phyloP scores from a whole-genome alignment of 2,329 filamentous ascomycete genomes.

The Penicillium sp. region DNA sequence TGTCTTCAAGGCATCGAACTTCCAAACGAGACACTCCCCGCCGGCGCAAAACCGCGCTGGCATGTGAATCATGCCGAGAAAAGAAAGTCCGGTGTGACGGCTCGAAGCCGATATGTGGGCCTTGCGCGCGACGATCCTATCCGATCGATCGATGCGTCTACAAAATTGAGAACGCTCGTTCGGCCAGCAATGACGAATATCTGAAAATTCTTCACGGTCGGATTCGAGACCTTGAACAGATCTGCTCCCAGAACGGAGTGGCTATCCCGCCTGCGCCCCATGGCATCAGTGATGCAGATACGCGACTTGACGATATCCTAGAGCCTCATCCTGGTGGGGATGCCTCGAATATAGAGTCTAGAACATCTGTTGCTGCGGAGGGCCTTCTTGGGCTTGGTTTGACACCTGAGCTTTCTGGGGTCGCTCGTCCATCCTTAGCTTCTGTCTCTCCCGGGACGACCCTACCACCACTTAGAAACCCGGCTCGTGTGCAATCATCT shows the following conservation, averaged over 20 bases:
- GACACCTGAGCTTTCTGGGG: not conserved
- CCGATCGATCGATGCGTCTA: constrained; percentile 40
- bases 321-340: not conserved
- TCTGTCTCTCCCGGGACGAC: not conserved
- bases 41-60: constrained; percentile 36
- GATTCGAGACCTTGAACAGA: constrained; percentile 29
- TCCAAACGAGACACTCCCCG: constrained; percentile 17
- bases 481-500: not conserved
- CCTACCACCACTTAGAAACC: not conserved
- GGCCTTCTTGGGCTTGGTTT: constrained; percentile 19
- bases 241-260: constrained; percentile 23
- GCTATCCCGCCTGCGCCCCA: constrained; percentile 11
- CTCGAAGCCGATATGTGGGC: constrained; percentile 46
- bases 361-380: constrained; percentile 20
- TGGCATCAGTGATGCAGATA: not conserved
- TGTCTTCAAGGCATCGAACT: constrained; percentile 15
- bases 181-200: constrained; percentile 38
- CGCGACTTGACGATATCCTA: not conserved
- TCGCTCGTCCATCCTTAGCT: not conserved
- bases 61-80: constrained; percentile 45
- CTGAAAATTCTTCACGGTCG: constrained; percentile 25
- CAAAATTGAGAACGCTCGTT: constrained; percentile 37
- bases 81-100: constrained; percentile 46
- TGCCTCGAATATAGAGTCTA: constrained; percentile 12
- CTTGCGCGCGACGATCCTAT: constrained; percentile 38